A percentile compares a stretch with the other conserved stretches of the same genome.
phyloP scores from a whole-genome alignment of 768 basidiomycete species.

The Calocybe indica region DNA sequence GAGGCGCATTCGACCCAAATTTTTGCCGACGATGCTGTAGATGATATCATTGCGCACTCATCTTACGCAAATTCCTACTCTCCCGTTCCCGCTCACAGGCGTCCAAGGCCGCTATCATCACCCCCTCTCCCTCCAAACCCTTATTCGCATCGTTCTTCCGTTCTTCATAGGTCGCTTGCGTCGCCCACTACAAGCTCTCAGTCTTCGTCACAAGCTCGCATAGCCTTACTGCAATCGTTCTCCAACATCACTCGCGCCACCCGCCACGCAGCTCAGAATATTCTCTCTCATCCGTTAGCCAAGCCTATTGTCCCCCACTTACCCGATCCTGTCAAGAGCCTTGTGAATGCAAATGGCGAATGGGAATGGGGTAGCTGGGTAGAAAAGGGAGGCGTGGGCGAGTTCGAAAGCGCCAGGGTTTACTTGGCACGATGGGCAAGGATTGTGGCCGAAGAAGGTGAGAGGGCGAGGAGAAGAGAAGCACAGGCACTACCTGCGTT shows the following conservation, averaged over 20 bases:
- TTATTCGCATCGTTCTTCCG: slow-evolving; percentile 64
- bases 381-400: slow-evolving; percentile 87
- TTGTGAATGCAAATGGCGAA: slow-evolving; percentile 88
- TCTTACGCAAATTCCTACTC: slow-evolving; percentile 74
- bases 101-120: slow-evolving; percentile 59
- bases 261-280: slow-evolving; percentile 89
- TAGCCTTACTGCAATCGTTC: slow-evolving; percentile 87
- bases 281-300: slow-evolving; percentile 91
- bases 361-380: slow-evolving; percentile 94
- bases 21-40: slow-evolving; percentile 83
- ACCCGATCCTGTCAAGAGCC: slow-evolving; percentile 86
- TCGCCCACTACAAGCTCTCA: slow-evolving; percentile 46
- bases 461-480: slow-evolving; percentile 79
- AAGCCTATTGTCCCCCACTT: slow-evolving; percentile 95
- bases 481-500: slow-evolving; percentile 59
- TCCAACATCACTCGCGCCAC: slow-evolving; percentile 92
- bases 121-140: slow-evolving; percentile 36
- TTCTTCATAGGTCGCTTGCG: slow-evolving; percentile 75
- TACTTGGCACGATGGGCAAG: slow-evolving; percentile 97
- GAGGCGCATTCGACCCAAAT: slow-evolving; percentile 84
- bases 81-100: slow-evolving; percentile 78
- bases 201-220: slow-evolving; percentile 62
- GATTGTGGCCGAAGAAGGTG: slow-evolving; percentile 96
- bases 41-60: slow-evolving; percentile 78
- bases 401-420: slow-evolving; percentile 93